A percentile compares a stretch with the other conserved stretches of the same genome.
phyloP scores from a whole-genome alignment of 2,329 filamentous ascomycete genomes.

The Penicillium frequentans region DNA sequence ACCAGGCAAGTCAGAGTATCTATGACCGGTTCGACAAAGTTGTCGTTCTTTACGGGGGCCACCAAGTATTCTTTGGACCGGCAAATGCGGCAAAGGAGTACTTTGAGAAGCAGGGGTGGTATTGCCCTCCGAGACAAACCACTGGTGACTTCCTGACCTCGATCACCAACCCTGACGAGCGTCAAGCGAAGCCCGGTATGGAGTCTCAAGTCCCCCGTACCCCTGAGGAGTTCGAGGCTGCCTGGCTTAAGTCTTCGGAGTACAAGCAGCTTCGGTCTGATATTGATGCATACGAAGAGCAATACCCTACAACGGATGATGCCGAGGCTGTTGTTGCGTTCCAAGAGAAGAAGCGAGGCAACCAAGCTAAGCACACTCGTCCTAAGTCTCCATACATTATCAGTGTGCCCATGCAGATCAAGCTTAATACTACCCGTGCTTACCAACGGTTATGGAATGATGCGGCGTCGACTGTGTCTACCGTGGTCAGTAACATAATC shows the following conservation, averaged over 20 bases:
- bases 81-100: conserved; percentile 58
- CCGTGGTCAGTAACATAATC: conserved; percentile 36
- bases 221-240: conserved; percentile 61
- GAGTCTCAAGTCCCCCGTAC: conserved; percentile 64
- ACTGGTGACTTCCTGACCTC: conserved; percentile 69
- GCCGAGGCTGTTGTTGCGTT: conserved; percentile 23
- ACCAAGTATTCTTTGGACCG: conserved; percentile 72
- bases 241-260: conserved; percentile 21
- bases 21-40: conserved; percentile 70
- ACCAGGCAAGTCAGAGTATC: conserved; percentile 50
- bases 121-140: conserved; percentile 65
- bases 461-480: conserved; percentile 51
- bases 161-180: conserved; percentile 63
- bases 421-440: conserved; percentile 52
- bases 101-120: conserved; percentile 68
- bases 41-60: conserved; percentile 70
- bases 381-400: conserved; percentile 13
- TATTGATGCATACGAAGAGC: conserved; percentile 33
- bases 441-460: conserved; percentile 74
- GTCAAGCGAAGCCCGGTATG: conserved; percentile 55
- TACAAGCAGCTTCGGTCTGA: conserved; percentile 41
- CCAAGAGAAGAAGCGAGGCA: conserved; percentile 22
- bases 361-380: conserved; percentile 30
- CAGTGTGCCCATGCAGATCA: conserved; percentile 13
- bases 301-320: conserved; percentile 22